Evolutionary conservation across 2,329 filamentous ascomycete genomes (phyloP).

Genomic region (Metarhizium guizhouense): DNA sequence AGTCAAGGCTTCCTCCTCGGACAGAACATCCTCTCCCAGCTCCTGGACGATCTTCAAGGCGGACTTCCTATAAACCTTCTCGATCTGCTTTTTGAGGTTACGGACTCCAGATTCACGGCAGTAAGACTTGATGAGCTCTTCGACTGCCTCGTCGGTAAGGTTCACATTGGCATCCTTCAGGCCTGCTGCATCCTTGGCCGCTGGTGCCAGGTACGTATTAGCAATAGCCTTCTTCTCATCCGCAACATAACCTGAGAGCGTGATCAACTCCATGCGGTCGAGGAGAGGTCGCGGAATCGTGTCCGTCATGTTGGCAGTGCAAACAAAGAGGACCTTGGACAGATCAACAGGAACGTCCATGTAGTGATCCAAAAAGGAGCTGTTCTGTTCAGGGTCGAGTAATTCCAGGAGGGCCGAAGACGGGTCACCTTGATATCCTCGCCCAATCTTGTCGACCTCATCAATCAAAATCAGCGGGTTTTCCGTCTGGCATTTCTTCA

Average conservation of each 20-base stretch:
- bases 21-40: slow-evolving; percentile 72
- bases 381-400: slow-evolving; percentile 95
- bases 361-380: slow-evolving; percentile 94
- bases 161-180: slow-evolving; percentile 84
- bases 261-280: slow-evolving; percentile 96
- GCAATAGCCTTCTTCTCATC: slow-evolving; percentile 99
- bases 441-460: slow-evolving; percentile 95
- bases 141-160: slow-evolving; percentile 79
- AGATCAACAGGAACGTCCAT: slow-evolving; percentile 97
- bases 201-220: slow-evolving; percentile 81
- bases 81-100: slow-evolving; percentile 98
- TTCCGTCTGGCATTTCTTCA: slow-evolving; percentile 99
- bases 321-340: slow-evolving; percentile 96
- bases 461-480: slow-evolving; percentile 95
- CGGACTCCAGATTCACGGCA: slow-evolving; percentile 94
- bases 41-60: slow-evolving; percentile 96
- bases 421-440: slow-evolving; percentile 92
- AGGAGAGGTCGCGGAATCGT: slow-evolving; percentile 90
- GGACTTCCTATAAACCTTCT: slow-evolving; percentile 96
- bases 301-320: slow-evolving; percentile 97
- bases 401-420: slow-evolving; percentile 89
- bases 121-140: slow-evolving; percentile 97
- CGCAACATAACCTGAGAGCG: slow-evolving; percentile 90
- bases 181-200: slow-evolving; percentile 89
- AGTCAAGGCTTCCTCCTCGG: slow-evolving; percentile 74